Percentiles rank a stretch among this genome's conserved stretches.
Conservation (phyloP, 2,329 filamentous ascomycete genomes). For the Nigrospora osmanthi region DNA sequence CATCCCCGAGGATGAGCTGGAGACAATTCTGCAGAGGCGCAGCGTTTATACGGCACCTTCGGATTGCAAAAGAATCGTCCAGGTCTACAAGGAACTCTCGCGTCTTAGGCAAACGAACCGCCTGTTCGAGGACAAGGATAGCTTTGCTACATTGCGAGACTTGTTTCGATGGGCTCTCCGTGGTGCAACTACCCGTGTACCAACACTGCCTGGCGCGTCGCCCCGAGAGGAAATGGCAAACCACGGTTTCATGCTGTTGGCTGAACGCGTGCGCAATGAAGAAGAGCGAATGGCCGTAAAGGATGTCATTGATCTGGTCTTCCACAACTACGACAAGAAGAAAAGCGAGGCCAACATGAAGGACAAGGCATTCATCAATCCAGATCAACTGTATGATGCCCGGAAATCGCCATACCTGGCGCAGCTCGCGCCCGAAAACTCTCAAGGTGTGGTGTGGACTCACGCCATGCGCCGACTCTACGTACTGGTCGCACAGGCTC, state of each 20-base stretch:
- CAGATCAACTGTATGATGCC: constrained; percentile 63
- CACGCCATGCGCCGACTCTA: constrained; percentile 88
- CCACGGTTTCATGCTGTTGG: constrained; percentile 94
- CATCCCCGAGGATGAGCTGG: constrained; percentile 89
- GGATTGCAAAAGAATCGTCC: constrained; percentile 84
- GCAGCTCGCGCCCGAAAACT: constrained; percentile 38
- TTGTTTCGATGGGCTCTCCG: constrained; percentile 92
- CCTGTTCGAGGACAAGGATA: constrained; percentile 93
- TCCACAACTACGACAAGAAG: constrained; percentile 29
- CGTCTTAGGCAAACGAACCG: constrained; percentile 81
- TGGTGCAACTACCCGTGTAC: constrained; percentile 59
- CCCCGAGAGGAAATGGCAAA: constrained; percentile 71
- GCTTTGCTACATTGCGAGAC: constrained; percentile 92
- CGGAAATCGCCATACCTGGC: constrained; percentile 47
- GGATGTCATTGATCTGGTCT: constrained; percentile 78
- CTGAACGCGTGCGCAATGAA: constrained; percentile 85
- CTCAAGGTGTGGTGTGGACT: constrained; percentile 81
- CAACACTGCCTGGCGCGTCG: constrained; percentile 2
- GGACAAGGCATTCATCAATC: constrained; percentile 69
- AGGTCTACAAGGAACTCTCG: constrained; percentile 89
- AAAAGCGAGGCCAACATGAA: not conserved
- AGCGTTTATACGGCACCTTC: constrained; percentile 82
- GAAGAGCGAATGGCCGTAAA: constrained; percentile 83
- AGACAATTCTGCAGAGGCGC: constrained; percentile 81
- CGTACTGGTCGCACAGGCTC: constrained; percentile 76